Evolutionary conservation across 208 protist species (phyloP).

Genomic region (Angomonas desouzai): DNA sequence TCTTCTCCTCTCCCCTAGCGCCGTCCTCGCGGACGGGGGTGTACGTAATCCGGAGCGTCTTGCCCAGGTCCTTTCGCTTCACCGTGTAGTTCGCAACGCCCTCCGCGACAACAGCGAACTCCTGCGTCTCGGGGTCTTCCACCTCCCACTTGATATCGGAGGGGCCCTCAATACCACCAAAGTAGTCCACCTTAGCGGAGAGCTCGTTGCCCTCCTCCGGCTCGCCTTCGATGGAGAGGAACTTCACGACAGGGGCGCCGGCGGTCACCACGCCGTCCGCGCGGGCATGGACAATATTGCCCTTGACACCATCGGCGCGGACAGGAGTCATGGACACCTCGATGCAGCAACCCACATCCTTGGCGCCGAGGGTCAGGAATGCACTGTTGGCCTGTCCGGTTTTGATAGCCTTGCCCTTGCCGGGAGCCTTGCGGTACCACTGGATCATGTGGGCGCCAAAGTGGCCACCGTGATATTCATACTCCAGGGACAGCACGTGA

Average conservation of each 20-base stretch:
- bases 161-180: conserved; percentile 60
- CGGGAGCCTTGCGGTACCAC: conserved; percentile 80
- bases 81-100: conserved; percentile 55
- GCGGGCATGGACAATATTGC: conserved; percentile 48
- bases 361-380: conserved; percentile 50
- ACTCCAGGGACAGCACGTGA: conserved; percentile 72
- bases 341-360: conserved; percentile 85
- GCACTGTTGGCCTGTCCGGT: conserved; percentile 70
- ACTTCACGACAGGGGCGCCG: conserved; percentile 53
- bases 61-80: conserved; percentile 56
- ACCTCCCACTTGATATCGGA: conserved; percentile 69
- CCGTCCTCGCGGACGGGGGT: conserved; percentile 82
- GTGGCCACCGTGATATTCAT: conserved; percentile 80
- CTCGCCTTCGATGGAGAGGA: conserved; percentile 64
- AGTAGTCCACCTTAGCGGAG: conserved; percentile 68
- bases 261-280: conserved; percentile 43
- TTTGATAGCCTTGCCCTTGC: conserved; percentile 36
- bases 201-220: conserved; percentile 56
- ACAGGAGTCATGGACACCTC: conserved; percentile 84
- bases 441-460: conserved; percentile 77
- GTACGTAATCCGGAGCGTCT: conserved; percentile 80
- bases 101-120: conserved; percentile 45
- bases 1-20: conserved; percentile 54
- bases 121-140: conserved; percentile 57
- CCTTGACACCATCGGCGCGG: conserved; percentile 69